Evolutionary conservation across 1,284 basidiomycete species (phyloP).

Genomic region (Cutaneotrichosporon daszewskae): DNA sequence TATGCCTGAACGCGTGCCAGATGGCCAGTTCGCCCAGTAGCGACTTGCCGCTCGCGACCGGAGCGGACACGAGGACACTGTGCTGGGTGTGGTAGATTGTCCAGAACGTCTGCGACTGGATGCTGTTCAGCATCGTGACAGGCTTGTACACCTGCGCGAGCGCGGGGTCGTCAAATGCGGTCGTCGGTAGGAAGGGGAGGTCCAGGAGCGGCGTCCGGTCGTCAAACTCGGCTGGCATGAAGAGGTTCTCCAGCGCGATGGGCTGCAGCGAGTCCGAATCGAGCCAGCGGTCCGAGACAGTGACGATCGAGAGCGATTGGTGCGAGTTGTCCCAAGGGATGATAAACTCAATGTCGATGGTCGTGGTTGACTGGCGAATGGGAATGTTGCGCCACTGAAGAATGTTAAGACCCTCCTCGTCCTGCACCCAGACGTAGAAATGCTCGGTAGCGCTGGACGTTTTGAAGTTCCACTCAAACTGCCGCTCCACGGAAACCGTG

Average conservation of each 20-base stretch:
- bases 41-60: conserved; percentile 76
- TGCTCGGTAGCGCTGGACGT: conserved; percentile 74
- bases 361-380: conserved; percentile 62
- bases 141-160: conserved; percentile 53
- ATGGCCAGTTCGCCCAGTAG: conserved; percentile 63
- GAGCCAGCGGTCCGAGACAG: conserved; percentile 90
- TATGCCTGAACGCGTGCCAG: conserved; percentile 53
- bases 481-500: conserved; percentile 58
- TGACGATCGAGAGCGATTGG: conserved; percentile 69
- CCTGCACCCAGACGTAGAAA: conserved; percentile 96
- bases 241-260: conserved; percentile 62
- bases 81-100: conserved; percentile 63
- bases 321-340: conserved; percentile 64
- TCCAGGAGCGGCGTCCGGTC: conserved; percentile 68
- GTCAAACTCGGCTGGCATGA: conserved; percentile 67
- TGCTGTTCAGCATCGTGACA: conserved; percentile 64
- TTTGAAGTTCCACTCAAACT: conserved; percentile 80
- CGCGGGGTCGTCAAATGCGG: conserved; percentile 53
- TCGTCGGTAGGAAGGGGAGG: conserved; percentile 69
- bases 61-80: conserved; percentile 75
- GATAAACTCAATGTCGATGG: conserved; percentile 68
- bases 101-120: conserved; percentile 91
- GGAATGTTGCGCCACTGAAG: conserved; percentile 72
- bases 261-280: conserved; percentile 73
- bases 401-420: conserved; percentile 69